Conservation (phyloP, 176 grass and related monocot genomes). For the Aechmea fasciata region DNA sequence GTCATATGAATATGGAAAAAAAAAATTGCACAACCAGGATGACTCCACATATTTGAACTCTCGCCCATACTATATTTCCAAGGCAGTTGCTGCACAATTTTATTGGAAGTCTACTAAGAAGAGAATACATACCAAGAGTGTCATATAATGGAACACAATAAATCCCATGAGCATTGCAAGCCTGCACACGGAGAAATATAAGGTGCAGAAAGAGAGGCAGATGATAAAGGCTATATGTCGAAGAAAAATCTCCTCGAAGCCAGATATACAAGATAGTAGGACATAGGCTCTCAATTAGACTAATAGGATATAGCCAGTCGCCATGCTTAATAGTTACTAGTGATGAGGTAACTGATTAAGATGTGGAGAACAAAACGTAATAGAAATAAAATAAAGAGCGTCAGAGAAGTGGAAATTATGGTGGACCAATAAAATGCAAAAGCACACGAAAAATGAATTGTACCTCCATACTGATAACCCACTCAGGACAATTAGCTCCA, state of each 20-base stretch:
- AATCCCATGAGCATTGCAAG: conserved; percentile 82
- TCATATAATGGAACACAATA: conserved; percentile 87
- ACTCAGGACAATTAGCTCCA: conserved; percentile 75
- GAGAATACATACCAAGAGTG: conserved; percentile 66
- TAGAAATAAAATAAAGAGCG: background rate
- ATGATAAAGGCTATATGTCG: no score
- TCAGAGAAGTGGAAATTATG: background rate
- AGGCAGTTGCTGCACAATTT: no score
- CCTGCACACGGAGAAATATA: conserved; percentile 37
- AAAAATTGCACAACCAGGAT: background rate
- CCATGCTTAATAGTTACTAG: no score
- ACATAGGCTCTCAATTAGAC: no score
- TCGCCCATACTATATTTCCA: no score
- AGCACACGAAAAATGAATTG: background rate
- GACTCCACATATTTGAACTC: background rate
- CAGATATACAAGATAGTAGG: no score
- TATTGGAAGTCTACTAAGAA: background rate
- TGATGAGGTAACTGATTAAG: no score
- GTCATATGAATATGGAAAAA: background rate
- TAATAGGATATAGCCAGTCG: no score
- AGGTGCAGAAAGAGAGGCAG: conserved; percentile 1
- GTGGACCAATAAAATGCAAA: background rate
- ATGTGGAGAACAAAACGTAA: no score
- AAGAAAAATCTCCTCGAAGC: no score
- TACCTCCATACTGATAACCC: conserved; percentile 87